A percentile compares a stretch with the other conserved stretches of the same genome.
These are phyloP conservation scores for Centaurea solstitialis DNA, from an alignment of 129 eudicot species.

Conservation along the genomic window DNA sequence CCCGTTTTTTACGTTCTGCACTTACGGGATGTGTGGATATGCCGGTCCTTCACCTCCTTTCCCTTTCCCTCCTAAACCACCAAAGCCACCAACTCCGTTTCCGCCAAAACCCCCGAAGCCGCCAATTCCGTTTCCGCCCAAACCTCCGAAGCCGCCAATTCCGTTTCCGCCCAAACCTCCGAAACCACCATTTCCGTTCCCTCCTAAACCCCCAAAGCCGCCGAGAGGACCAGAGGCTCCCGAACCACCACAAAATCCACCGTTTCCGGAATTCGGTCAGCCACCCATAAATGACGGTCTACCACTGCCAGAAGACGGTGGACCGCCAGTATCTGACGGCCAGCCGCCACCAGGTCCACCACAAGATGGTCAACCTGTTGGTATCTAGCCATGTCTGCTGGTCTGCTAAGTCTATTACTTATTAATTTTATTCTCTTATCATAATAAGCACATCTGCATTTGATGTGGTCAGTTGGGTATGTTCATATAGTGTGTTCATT, in stretches of 20 bases:
- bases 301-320: not conserved
- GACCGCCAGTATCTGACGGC: not conserved
- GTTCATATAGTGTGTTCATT: conserved; percentile 8
- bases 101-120: conserved; percentile 22
- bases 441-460: not conserved
- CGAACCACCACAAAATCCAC: conserved; percentile 10
- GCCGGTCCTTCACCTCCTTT: conserved; percentile 54
- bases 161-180: conserved; percentile 33
- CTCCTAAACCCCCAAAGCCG: conserved; percentile 27
- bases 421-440: not conserved
- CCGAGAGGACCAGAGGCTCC: conserved; percentile 16
- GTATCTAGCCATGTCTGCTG: conserved; percentile 10
- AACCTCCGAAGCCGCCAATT: conserved; percentile 23
- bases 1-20: conserved; percentile 47
- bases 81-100: conserved; percentile 26
- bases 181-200: conserved; percentile 35
- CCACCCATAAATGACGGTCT: conserved; percentile 17
- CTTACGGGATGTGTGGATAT: conserved; percentile 78
- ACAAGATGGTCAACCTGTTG: conserved; percentile 7
- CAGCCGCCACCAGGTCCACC: conserved; percentile 3
- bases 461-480: conserved; percentile 21
- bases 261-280: conserved; percentile 13
- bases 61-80: conserved; percentile 40
- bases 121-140: conserved; percentile 33
- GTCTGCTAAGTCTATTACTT: not conserved